Evolutionary conservation across 2,329 filamentous ascomycete genomes (phyloP).

Genomic region (Cercospora berteroae): DNA sequence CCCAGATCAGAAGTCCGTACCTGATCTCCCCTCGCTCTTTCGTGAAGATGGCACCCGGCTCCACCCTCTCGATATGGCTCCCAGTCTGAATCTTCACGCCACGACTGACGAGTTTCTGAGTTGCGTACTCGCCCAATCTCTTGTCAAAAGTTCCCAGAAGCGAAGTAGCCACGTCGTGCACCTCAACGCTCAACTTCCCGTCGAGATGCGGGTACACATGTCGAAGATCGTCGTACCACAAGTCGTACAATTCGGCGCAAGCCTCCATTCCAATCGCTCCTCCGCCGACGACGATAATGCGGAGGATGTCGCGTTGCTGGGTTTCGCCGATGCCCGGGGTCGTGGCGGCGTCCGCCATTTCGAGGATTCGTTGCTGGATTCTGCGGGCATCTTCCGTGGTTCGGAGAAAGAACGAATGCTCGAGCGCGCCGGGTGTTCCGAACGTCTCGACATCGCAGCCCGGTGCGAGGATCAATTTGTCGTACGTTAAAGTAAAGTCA

Average conservation of each 20-base stretch:
- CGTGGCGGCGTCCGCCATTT: slow-evolving; percentile 41
- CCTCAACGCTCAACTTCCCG: slow-evolving; percentile 42
- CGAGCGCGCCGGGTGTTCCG: slow-evolving; percentile 41
- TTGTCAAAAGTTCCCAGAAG: slow-evolving; percentile 46
- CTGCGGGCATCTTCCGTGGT: slow-evolving; percentile 39
- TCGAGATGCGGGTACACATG: slow-evolving; percentile 44
- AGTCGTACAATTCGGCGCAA: slow-evolving; percentile 46
- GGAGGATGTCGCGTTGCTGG: slow-evolving; percentile 38
- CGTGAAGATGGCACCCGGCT: slow-evolving; percentile 37
- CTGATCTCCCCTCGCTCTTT: slow-evolving; percentile 39
- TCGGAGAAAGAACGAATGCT: slow-evolving; percentile 42
- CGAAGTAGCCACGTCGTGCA: slow-evolving; percentile 46
- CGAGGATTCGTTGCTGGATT: slow-evolving; percentile 39
- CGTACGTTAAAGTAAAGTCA: slow-evolving; percentile 44
- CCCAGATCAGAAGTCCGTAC: slow-evolving; percentile 43
- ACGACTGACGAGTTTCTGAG: slow-evolving; percentile 38
- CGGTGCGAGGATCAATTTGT: slow-evolving; percentile 45
- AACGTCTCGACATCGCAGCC: slow-evolving; percentile 46
- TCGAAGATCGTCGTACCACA: slow-evolving; percentile 42
- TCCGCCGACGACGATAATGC: slow-evolving; percentile 44
- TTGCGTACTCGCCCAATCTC: slow-evolving; percentile 44
- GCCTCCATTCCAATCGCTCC: slow-evolving; percentile 46
- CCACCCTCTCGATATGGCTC: slow-evolving; percentile 41
- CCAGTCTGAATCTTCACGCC: slow-evolving; percentile 43
- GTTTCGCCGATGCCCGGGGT: slow-evolving; percentile 34